These are phyloP conservation scores for Volvox carteri DNA, from an alignment of 163 green algal species.

Conservation along the genomic window DNA sequence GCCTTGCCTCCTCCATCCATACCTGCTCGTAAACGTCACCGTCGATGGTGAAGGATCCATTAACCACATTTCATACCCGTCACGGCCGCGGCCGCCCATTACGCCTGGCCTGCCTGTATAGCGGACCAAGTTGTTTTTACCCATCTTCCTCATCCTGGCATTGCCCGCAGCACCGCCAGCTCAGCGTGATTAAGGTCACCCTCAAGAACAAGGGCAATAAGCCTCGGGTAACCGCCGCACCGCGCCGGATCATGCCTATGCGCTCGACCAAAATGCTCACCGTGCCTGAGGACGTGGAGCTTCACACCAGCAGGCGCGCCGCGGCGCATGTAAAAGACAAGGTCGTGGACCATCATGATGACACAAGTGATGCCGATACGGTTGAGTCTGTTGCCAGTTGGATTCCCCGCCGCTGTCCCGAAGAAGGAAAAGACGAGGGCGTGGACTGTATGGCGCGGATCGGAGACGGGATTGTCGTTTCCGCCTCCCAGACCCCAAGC, in stretches of 20 bases:
- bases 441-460: no score
- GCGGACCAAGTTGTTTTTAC: no score
- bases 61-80: no score
- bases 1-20: no score
- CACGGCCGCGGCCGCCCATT: no score
- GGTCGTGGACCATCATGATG: slow-evolving; percentile 22
- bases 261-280: slow-evolving; percentile 74
- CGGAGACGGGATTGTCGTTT: no score
- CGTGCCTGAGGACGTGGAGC: slow-evolving; percentile 71
- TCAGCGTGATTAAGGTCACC: slow-evolving; percentile 16
- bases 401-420: not conserved
- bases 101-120: no score
- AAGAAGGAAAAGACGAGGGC: no score
- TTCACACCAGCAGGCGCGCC: slow-evolving; percentile 70
- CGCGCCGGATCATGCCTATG: slow-evolving; percentile 28
- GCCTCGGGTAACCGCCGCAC: not conserved
- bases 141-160: not conserved
- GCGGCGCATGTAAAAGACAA: slow-evolving; percentile 19
- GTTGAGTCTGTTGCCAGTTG: slow-evolving; percentile 32
- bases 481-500: no score
- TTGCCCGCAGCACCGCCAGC: not conserved
- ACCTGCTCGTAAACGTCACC: no score
- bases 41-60: no score
- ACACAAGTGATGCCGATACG: not conserved
- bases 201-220: slow-evolving; percentile 21